A percentile compares a stretch with the other conserved stretches of the same genome.
Conservation (phyloP, 495 filamentous ascomycete genomes). For the Parachaetomium inaequale region DNA sequence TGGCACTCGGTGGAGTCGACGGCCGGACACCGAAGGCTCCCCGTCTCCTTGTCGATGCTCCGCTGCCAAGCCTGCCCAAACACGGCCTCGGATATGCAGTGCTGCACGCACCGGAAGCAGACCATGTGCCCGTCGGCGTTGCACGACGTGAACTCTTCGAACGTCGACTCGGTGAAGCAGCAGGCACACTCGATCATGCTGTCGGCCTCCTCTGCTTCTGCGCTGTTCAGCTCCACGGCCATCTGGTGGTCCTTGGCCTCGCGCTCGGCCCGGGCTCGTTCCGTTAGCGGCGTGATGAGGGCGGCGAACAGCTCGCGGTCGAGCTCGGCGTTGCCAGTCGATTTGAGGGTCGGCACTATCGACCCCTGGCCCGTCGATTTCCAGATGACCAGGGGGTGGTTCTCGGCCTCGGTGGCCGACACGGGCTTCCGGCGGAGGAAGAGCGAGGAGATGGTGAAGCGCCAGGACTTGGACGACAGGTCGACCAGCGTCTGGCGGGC, state of each 20-base stretch:
- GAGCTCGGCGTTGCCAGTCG: conserved; percentile 73
- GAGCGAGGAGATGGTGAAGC: conserved; percentile 71
- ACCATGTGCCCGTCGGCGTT: conserved; percentile 69
- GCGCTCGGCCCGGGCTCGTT: conserved; percentile 51
- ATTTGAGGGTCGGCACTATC: conserved; percentile 56
- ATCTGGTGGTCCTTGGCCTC: conserved; percentile 58
- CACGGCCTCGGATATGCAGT: conserved; percentile 74
- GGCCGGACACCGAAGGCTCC: conserved; percentile 76
- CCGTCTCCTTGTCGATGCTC: conserved; percentile 66
- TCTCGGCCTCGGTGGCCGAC: conserved; percentile 51
- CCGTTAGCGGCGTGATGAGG: conserved; percentile 62
- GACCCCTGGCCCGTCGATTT: conserved; percentile 48
- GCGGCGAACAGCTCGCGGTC: conserved; percentile 71
- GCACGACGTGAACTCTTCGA: conserved; percentile 80
- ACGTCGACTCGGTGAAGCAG: conserved; percentile 73
- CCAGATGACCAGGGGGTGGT: conserved; percentile 62
- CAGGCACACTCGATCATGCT: conserved; percentile 85
- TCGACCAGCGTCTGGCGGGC: conserved; percentile 69
- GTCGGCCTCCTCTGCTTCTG: conserved; percentile 66
- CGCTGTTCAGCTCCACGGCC: conserved; percentile 66
- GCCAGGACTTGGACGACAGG: conserved; percentile 80
- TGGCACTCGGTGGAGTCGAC: conserved; percentile 63
- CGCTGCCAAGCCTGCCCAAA: conserved; percentile 90
- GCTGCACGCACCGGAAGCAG: conserved; percentile 79
- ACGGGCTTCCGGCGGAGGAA: conserved; percentile 65